Conservation (phyloP, 768 basidiomycete genomes). For the Rossbeevera mucosa region DNA sequence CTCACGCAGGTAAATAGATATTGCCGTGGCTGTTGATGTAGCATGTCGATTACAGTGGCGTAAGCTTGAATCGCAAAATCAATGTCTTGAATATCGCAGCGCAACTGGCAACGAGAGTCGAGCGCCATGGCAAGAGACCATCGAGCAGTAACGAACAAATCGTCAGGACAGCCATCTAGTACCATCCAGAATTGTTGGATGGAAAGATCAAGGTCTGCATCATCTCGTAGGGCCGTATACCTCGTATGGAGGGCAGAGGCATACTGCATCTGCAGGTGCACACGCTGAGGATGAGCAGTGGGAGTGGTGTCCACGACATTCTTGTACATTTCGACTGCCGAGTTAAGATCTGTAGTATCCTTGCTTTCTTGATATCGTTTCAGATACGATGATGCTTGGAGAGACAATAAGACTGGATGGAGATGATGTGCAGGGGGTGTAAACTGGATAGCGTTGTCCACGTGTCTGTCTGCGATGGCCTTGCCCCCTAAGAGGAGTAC, state of each 20-base stretch:
- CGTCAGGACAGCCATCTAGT: constrained; percentile 4
- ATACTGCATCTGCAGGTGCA: constrained; percentile 15
- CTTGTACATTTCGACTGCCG: constrained; percentile 1
- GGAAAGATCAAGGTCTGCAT: constrained; percentile 19
- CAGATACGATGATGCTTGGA: constrained; percentile 9
- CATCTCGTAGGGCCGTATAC: constrained; percentile 10
- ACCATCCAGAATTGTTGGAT: constrained; percentile 7
- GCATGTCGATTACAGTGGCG: constrained; percentile 7
- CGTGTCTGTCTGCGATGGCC: not conserved
- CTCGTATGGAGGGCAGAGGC: constrained; percentile 12
- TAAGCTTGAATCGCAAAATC: constrained; percentile 8
- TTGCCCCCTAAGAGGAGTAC: not conserved
- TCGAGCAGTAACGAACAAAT: constrained; percentile 4
- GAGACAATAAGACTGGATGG: constrained; percentile 6
- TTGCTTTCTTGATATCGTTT: constrained; percentile 12
- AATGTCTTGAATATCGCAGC: constrained; percentile 14
- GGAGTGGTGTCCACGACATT: constrained; percentile 6
- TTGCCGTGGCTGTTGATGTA: constrained; percentile 1
- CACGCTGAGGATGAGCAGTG: constrained; percentile 10
- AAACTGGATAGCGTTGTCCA: constrained; percentile 10
- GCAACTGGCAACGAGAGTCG: constrained; percentile 7
- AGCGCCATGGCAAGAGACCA: constrained; percentile 7
- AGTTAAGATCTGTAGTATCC: constrained; percentile 14
- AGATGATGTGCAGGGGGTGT: constrained; percentile 5
- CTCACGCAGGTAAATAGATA: constrained; percentile 2